Evolutionary conservation across 192 early-diverging fungal species (phyloP).

Genomic region (Backusella australiensis): DNA sequence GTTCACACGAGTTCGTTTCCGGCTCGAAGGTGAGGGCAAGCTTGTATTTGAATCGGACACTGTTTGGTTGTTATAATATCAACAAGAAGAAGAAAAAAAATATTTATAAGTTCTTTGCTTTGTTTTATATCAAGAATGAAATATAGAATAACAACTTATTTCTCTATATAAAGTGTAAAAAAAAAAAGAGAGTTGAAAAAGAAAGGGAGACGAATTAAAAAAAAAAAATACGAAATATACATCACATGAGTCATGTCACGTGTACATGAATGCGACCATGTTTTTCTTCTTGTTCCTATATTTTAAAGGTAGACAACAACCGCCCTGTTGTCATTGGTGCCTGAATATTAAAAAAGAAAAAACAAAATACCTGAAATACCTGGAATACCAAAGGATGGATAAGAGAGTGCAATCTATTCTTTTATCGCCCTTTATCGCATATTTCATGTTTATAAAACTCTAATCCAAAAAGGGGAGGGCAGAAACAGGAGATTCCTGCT

Average conservation of each 20-base stretch:
- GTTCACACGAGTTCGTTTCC: constrained; percentile 9
- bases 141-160: neutral
- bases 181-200: neutral
- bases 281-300: no score
- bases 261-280: neutral
- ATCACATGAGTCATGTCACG: neutral
- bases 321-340: neutral
- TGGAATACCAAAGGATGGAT: no score
- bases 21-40: neutral
- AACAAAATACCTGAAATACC: no score
- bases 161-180: neutral
- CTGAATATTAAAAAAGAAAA: neutral
- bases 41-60: neutral
- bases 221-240: neutral
- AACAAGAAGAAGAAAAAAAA: neutral
- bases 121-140: neutral
- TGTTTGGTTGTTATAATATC: neutral
- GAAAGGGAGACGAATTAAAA: neutral
- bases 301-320: neutral
- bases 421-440: no score
- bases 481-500: neutral
- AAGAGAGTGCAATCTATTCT: no score
- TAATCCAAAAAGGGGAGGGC: neutral
- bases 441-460: neutral
- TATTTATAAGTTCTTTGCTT: neutral